Evolutionary conservation across 2,329 filamentous ascomycete genomes (phyloP).

Genomic region (Camillea tinctor): DNA sequence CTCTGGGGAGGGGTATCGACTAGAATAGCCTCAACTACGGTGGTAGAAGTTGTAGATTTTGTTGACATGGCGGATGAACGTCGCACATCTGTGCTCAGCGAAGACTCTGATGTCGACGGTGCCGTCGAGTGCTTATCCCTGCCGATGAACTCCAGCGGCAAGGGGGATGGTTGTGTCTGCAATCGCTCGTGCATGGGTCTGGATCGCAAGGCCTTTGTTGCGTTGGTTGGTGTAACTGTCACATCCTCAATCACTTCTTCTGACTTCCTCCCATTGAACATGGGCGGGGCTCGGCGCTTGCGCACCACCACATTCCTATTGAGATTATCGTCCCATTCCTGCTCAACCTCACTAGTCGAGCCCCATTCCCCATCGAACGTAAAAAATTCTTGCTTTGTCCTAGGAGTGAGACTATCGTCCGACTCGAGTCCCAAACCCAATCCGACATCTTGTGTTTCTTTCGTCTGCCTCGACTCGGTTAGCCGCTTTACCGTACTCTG

Average conservation of each 20-base stretch:
- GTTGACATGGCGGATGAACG: slow-evolving; percentile 55
- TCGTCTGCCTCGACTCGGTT: slow-evolving; percentile 31
- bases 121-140: slow-evolving; percentile 31
- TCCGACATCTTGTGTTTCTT: slow-evolving; percentile 37
- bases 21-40: slow-evolving; percentile 57
- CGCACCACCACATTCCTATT: slow-evolving; percentile 54
- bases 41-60: slow-evolving; percentile 50
- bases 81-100: slow-evolving; percentile 42
- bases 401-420: slow-evolving; percentile 41
- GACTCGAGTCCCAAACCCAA: slow-evolving; percentile 44
- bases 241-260: slow-evolving; percentile 48
- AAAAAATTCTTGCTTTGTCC: slow-evolving; percentile 48
- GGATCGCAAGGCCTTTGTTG: slow-evolving; percentile 48
- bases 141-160: slow-evolving; percentile 26
- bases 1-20: slow-evolving; percentile 50
- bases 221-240: slow-evolving; percentile 49
- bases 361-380: slow-evolving; percentile 61
- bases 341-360: slow-evolving; percentile 46
- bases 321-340: slow-evolving; percentile 56
- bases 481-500: slow-evolving; percentile 44
- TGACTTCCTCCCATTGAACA: slow-evolving; percentile 26
- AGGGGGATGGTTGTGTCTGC: slow-evolving; percentile 38
- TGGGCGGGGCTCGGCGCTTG: slow-evolving; percentile 40
- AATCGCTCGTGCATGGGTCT: slow-evolving; percentile 46
- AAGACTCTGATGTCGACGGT: slow-evolving; percentile 39